Conservation (phyloP, 768 basidiomycete genomes). For the Cyathus striatus region DNA sequence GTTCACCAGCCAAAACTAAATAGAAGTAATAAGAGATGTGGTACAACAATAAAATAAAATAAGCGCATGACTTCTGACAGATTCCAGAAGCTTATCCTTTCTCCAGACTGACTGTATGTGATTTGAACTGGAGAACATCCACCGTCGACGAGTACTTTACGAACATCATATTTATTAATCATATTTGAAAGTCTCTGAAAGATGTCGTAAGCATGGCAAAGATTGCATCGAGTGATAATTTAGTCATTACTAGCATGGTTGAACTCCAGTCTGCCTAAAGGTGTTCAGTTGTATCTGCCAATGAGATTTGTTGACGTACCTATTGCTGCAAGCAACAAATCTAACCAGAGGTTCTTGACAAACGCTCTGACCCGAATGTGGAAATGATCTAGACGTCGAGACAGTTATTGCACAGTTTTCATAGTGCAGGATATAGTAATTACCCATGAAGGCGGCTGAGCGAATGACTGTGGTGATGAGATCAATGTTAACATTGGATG, state of each 20-base stretch:
- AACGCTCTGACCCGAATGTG: conserved; percentile 10
- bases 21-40: conserved; percentile 3
- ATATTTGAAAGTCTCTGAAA: conserved; percentile 49
- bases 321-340: conserved; percentile 64
- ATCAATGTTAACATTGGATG: no score
- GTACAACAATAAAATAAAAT: background rate
- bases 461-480: no score
- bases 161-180: conserved; percentile 43
- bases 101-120: conserved; percentile 60
- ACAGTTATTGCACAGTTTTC: no score
- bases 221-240: no score
- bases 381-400: conserved; percentile 20
- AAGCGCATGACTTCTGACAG: conserved; percentile 49
- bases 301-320: no score
- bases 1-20: conserved; percentile 60
- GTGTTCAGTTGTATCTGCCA: no score
- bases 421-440: no score
- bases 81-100: conserved; percentile 52
- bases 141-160: conserved; percentile 14
- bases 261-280: no score
- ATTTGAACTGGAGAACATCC: conserved; percentile 47
- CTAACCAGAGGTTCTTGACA: conserved; percentile 38
- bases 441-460: no score
- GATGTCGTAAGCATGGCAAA: no score
- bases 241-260: no score